These are phyloP conservation scores for Phytophthora kernoviae DNA, from an alignment of 352 stramenopile species.

Conservation along the genomic window DNA sequence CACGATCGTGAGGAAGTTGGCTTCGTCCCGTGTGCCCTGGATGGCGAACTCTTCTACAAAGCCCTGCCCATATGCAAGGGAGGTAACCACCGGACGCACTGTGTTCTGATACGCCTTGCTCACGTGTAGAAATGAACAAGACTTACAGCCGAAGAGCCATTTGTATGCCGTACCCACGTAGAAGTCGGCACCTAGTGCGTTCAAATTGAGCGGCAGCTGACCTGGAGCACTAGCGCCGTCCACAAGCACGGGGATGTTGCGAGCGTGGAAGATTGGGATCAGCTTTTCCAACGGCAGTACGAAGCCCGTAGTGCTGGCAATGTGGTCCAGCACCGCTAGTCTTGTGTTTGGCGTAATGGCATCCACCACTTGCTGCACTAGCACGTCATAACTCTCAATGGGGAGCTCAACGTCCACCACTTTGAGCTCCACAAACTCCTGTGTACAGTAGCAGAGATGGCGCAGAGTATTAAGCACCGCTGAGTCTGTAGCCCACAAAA, in stretches of 20 bases:
- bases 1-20: conserved; percentile 84
- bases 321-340: conserved; percentile 84
- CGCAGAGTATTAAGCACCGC: conserved; percentile 84
- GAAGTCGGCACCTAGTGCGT: conserved; percentile 72
- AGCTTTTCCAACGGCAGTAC: conserved; percentile 83
- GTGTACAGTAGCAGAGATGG: conserved; percentile 85
- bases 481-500: conserved; percentile 50
- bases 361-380: conserved; percentile 71
- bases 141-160: conserved; percentile 89
- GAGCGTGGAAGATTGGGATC: conserved; percentile 79
- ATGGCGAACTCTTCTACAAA: conserved; percentile 88
- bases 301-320: conserved; percentile 77
- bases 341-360: conserved; percentile 87
- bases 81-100: conserved; percentile 82
- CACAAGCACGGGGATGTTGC: conserved; percentile 79
- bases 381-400: conserved; percentile 65
- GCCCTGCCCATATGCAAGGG: conserved; percentile 76
- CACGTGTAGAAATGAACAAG: conserved; percentile 86
- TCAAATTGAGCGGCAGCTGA: conserved; percentile 74
- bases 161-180: conserved; percentile 88
- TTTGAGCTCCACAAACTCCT: conserved; percentile 90
- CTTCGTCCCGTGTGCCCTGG: conserved; percentile 82
- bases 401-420: conserved; percentile 82
- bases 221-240: conserved; percentile 79
- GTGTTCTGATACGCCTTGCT: conserved; percentile 77